phyloP scores from a whole-genome alignment of 73 alveolate genomes.

The Halteria grandinella region DNA sequence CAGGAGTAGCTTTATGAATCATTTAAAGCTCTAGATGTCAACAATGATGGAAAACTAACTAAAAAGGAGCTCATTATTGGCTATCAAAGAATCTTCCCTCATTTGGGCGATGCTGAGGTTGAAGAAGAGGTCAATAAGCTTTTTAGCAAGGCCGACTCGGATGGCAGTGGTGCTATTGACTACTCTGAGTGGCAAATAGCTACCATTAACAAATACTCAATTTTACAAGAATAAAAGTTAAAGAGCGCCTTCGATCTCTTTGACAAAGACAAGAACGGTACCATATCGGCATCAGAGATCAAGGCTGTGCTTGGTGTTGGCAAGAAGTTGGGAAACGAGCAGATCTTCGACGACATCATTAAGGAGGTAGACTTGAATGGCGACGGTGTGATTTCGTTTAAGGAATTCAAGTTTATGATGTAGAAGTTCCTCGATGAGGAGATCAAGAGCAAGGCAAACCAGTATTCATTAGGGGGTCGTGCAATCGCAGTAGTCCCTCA shows the following conservation, averaged over 20 bases:
- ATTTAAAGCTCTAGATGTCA: slow-evolving; percentile 62
- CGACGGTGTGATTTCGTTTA: slow-evolving; percentile 81
- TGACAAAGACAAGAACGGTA: slow-evolving; percentile 81
- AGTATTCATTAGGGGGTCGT: not conserved
- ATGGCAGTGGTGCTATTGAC: slow-evolving; percentile 71
- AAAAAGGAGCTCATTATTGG: slow-evolving; percentile 72
- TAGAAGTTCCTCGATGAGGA: slow-evolving; percentile 53
- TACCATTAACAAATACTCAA: slow-evolving; percentile 46
- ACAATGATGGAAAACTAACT: slow-evolving; percentile 70
- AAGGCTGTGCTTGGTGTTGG: slow-evolving; percentile 72
- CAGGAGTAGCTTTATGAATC: slow-evolving; percentile 51
- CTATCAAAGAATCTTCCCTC: slow-evolving; percentile 30
- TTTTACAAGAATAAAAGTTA: slow-evolving; percentile 60
- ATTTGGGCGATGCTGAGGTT: no score
- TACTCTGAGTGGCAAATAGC: slow-evolving; percentile 76
- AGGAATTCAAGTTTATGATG: slow-evolving; percentile 81
- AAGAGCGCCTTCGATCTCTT: slow-evolving; percentile 59
- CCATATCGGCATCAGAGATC: slow-evolving; percentile 77
- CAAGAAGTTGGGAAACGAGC: slow-evolving; percentile 64
- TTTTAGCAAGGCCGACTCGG: slow-evolving; percentile 58
- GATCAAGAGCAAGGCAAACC: not conserved
- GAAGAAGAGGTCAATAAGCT: slow-evolving; percentile 61
- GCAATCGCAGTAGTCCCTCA: no score
- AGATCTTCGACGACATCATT: slow-evolving; percentile 76
- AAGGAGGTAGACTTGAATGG: slow-evolving; percentile 78